Base-by-base conservation (phyloP, 768 basidiomycete genomes). In the Vararia minispora region DNA sequence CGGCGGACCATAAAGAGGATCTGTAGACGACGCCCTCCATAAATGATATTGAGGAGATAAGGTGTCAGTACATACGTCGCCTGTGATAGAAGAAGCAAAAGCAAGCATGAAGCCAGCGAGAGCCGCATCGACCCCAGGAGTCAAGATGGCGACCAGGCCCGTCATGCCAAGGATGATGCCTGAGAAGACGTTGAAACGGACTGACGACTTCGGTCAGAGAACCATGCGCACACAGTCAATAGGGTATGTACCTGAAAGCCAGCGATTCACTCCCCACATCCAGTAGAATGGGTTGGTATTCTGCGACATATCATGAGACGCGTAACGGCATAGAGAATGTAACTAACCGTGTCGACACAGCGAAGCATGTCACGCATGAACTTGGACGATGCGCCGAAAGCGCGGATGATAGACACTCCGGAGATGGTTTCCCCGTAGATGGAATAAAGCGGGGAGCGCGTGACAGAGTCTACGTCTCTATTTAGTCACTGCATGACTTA, bases 331-430 rank as follows among this genome's bases (percentile, higher is more conserved):
- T 30, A 21, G 5, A 17, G 6, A 6, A 40, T 28, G 28, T 35
- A 27, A 59, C 77, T 45, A 44, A 85, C 81, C 25, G 83, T 86
- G 52, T 89, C 86, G 16, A 83, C 80, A 43, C 75, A 83, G 37
- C 75, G 71, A 9, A 86, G 63, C 84, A 89, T 87, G 47, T 88
- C 86, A 37, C 85, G 65, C 45, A 89, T 57, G 57, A 88, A 86
- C 54, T 88, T 87, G 27, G 86, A 83, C 23, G 82, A 78, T 9
- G 86, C 87, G 11, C 90, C 90, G 53, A 90, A 95, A 0, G 89
- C 80, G 30, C 90, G 79, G 22, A 90, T 57, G 33, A 72, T 66
- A 6, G 69, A 54, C 24, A 69, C 65, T 8, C 69, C 63, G 2
- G 61, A 63, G 32, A 86, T 71, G 12, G 65, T 71, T 47, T 75